Percentiles rank a stretch among this genome's conserved stretches.
Evolutionary conservation across 768 basidiomycete species (phyloP).

Genomic region (Calvatia gigantea): DNA sequence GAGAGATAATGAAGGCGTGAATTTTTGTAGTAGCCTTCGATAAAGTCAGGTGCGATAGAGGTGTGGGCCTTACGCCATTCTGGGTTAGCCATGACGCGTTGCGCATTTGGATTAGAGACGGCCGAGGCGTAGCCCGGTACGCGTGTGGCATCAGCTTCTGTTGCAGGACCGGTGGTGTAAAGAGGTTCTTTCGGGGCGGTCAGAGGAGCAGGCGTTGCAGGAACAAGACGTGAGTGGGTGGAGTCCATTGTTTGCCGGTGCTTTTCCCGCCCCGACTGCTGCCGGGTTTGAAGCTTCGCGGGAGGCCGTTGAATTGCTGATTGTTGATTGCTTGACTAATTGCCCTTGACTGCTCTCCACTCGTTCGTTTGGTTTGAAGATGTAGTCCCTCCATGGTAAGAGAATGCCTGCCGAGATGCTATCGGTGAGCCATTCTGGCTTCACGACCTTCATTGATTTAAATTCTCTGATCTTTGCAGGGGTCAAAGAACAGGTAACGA

Average conservation of each 20-base stretch:
- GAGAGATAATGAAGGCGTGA: slow-evolving; percentile 91
- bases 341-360: slow-evolving; percentile 48
- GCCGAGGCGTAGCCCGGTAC: slow-evolving; percentile 67
- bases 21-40: slow-evolving; percentile 80
- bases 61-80: slow-evolving; percentile 89
- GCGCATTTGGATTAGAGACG: slow-evolving; percentile 67
- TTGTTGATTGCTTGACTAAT: slow-evolving; percentile 32
- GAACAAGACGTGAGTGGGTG: neutral
- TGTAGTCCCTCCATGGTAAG: slow-evolving; percentile 79
- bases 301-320: slow-evolving; percentile 12
- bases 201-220: neutral
- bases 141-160: slow-evolving; percentile 37
- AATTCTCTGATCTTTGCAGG: slow-evolving; percentile 88
- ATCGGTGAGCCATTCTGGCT: slow-evolving; percentile 84
- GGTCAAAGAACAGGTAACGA: slow-evolving; percentile 88
- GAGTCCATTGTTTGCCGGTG: neutral
- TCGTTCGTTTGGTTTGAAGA: slow-evolving; percentile 48
- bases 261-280: neutral
- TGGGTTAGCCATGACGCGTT: slow-evolving; percentile 77
- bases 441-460: slow-evolving; percentile 84
- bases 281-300: neutral
- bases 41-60: slow-evolving; percentile 79
- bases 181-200: slow-evolving; percentile 23
- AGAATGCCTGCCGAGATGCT: slow-evolving; percentile 66
- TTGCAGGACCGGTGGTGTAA: slow-evolving; percentile 38